phyloP scores from a whole-genome alignment of 1,139 yeast genomes.

The Blastobotrys raffinosifermentans region DNA sequence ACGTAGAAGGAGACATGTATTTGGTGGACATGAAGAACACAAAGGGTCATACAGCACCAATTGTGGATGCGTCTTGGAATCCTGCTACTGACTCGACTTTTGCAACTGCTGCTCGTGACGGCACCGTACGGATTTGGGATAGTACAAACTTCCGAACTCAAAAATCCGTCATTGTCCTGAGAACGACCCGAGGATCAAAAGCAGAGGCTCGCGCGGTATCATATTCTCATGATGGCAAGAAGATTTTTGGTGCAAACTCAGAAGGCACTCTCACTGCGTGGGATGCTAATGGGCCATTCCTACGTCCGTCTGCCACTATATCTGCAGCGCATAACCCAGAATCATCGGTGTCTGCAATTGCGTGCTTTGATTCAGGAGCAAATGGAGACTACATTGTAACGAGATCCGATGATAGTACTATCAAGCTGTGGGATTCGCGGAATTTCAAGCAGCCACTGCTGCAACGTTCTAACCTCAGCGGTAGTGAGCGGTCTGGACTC shows the following conservation, averaged over 20 bases:
- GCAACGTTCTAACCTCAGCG: conserved; percentile 14
- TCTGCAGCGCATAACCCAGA: conserved; percentile 23
- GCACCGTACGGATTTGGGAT: conserved; percentile 37
- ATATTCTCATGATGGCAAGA: conserved; percentile 21
- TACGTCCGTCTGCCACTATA: conserved; percentile 27
- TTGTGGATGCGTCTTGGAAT: conserved; percentile 33
- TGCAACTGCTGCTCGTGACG: conserved; percentile 30
- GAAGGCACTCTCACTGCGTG: conserved; percentile 30
- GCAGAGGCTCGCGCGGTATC: conserved; percentile 21
- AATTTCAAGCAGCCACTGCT: conserved; percentile 31
- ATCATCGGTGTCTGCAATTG: conserved; percentile 18
- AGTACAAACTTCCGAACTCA: conserved; percentile 22
- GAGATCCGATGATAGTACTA: conserved; percentile 27
- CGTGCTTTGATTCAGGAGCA: too few relatives aligned
- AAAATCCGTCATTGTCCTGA: conserved; percentile 28
- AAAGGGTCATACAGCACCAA: conserved; percentile 34
- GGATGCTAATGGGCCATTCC: conserved; percentile 28
- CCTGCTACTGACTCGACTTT: conserved; percentile 23
- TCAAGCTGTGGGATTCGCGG: conserved; percentile 36
- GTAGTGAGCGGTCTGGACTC: conserved; percentile 21
- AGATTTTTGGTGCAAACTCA: conserved; percentile 23
- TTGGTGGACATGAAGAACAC: conserved; percentile 36
- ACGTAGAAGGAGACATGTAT: conserved; percentile 35
- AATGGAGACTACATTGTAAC: conserved; percentile 23
- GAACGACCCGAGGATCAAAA: conserved; percentile 22